Conservation (phyloP, 352 stramenopile genomes). For the Phytopythium oedochilum region DNA sequence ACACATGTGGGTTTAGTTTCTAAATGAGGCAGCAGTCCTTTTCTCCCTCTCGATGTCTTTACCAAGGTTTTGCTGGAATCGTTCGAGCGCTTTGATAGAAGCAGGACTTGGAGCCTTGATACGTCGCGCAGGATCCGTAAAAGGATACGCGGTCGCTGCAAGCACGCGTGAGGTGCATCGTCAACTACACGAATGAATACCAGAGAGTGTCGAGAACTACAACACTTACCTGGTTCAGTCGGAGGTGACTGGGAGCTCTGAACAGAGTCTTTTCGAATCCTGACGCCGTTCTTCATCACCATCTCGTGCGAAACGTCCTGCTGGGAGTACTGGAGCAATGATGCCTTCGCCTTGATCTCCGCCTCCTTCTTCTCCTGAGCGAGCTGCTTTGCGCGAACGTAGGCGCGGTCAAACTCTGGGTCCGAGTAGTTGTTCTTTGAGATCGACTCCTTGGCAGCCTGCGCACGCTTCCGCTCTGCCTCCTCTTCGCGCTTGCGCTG, state of each 20-base stretch:
- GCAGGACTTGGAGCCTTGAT: conserved; percentile 40
- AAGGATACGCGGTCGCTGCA: conserved; percentile 52
- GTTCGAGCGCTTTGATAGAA: conserved; percentile 38
- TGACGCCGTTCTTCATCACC: conserved; percentile 60
- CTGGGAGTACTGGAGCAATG: conserved; percentile 50
- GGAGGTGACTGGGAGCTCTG: neutral
- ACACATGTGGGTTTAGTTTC: neutral
- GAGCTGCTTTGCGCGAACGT: conserved; percentile 48
- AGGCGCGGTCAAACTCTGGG: conserved; percentile 43
- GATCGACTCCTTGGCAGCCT: conserved; percentile 27
- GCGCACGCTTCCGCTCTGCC: conserved; percentile 35
- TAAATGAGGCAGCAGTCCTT: too few species aligned
- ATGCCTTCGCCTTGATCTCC: conserved; percentile 50
- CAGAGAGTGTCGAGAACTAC: neutral
- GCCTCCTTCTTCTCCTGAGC: conserved; percentile 44
- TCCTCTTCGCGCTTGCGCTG: conserved; percentile 57
- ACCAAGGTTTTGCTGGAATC: conserved; percentile 62
- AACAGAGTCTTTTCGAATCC: conserved; percentile 29
- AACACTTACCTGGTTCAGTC: conserved; percentile 1
- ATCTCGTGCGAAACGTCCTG: conserved; percentile 48
- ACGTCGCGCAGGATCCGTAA: conserved; percentile 41
- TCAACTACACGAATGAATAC: too few species aligned
- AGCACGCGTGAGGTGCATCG: neutral
- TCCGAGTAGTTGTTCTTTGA: conserved; percentile 48
- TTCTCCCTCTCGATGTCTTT: too few species aligned